phyloP scores from a whole-genome alignment of 768 basidiomycete genomes.

The Strobilomyces echinocephalus region DNA sequence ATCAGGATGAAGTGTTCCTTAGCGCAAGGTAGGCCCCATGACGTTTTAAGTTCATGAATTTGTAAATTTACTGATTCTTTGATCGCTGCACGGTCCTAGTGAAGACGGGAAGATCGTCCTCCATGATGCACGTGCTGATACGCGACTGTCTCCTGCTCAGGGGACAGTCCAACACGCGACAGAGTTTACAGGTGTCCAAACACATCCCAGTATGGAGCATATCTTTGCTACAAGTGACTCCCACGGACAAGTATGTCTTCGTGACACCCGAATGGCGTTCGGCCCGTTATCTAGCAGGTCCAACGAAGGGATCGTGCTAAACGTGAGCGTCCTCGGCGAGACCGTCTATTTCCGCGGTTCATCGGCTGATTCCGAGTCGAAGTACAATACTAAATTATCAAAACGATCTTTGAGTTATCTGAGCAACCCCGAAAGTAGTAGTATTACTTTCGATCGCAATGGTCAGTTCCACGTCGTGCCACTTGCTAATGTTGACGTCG shows the following conservation, averaged over 20 bases:
- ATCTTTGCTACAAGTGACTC: conserved; percentile 64
- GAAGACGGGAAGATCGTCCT: conserved; percentile 67
- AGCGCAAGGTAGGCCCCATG: conserved; percentile 53
- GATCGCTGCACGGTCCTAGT: conserved; percentile 35
- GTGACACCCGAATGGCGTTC: conserved; percentile 73
- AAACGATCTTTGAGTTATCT: conserved; percentile 37
- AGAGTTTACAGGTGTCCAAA: conserved; percentile 62
- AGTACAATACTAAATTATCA: conserved; percentile 47
- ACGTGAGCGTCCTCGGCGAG: background rate
- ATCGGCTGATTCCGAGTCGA: conserved; percentile 30
- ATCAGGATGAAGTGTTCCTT: conserved; percentile 61
- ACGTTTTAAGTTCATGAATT: conserved; percentile 11
- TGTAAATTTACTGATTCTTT: conserved; percentile 11
- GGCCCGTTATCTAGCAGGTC: conserved; percentile 44
- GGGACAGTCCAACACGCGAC: conserved; percentile 47
- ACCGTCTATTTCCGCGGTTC: conserved; percentile 5
- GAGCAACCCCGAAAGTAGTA: conserved; percentile 63
- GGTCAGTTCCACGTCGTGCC: conserved; percentile 37
- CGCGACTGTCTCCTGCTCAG: conserved; percentile 37
- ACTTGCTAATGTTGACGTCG: background rate
- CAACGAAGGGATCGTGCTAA: conserved; percentile 51
- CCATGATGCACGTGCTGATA: conserved; percentile 51
- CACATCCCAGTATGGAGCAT: conserved; percentile 64
- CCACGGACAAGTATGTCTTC: conserved; percentile 56
- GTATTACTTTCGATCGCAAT: conserved; percentile 62